phyloP scores from a whole-genome alignment of 345 rosid species.

The Isatis tinctoria region DNA sequence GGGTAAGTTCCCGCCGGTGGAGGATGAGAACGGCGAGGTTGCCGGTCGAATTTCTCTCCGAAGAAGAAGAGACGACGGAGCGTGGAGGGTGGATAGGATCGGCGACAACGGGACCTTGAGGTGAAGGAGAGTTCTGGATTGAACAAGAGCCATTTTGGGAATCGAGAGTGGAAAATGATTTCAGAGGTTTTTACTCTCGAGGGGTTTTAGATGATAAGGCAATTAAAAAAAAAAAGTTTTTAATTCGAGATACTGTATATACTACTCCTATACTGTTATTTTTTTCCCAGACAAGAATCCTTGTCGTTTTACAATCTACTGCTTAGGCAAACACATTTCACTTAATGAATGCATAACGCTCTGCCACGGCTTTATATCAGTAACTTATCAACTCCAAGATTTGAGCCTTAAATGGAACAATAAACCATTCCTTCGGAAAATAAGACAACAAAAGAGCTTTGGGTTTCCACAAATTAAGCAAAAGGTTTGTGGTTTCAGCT shows the following conservation, averaged over 20 bases:
- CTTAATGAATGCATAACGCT: too few species aligned
- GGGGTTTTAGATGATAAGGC: conserved; percentile 1
- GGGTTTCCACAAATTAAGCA: not conserved
- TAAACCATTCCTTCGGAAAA: not conserved
- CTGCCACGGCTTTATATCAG: not conserved
- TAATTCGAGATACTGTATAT: not conserved
- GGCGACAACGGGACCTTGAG: conserved; percentile 15
- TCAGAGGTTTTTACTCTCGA: not conserved
- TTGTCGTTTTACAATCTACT: too few species aligned
- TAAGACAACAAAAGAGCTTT: not conserved
- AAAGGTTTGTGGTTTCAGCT: not conserved
- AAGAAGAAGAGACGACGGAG: conserved; percentile 22
- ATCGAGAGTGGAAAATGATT: not conserved
- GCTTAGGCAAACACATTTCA: too few species aligned
- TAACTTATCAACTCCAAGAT: not conserved
- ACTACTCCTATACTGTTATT: too few species aligned
- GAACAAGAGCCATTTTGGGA: conserved; percentile 55
- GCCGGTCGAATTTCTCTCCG: conserved; percentile 23
- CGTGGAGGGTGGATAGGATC: conserved; percentile 31
- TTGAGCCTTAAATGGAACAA: not conserved
- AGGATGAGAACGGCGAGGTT: conserved; percentile 27
- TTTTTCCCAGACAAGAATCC: too few species aligned
- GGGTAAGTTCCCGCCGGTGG: conserved; percentile 21
- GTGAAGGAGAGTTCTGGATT: conserved; percentile 24
- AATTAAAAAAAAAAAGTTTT: not conserved